Evolutionary conservation across 495 filamentous ascomycete genomes (phyloP).

Genomic region (Annulohypoxylon bovei): DNA sequence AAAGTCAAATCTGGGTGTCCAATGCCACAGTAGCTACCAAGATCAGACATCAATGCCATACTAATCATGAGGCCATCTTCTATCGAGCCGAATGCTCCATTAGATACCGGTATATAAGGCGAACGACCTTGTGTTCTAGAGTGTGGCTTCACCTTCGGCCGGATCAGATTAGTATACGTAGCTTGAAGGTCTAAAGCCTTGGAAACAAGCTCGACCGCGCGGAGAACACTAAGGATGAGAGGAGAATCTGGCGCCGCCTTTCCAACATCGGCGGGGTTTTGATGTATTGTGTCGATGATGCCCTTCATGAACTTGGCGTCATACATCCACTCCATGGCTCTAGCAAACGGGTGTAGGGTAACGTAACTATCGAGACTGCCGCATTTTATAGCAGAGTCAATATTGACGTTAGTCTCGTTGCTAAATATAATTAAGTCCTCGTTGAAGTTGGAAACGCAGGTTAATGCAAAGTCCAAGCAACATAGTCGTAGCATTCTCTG

Average conservation of each 20-base stretch:
- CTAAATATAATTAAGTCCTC: conserved; percentile 87
- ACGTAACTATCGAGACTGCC: conserved; percentile 79
- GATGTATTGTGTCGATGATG: conserved; percentile 78
- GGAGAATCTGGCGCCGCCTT: conserved; percentile 75
- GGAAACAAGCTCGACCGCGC: conserved; percentile 81
- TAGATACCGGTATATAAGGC: conserved; percentile 62
- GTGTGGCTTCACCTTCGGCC: conserved; percentile 70
- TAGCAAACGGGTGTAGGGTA: conserved; percentile 86
- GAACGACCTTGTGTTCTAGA: conserved; percentile 45
- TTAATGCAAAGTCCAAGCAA: conserved; percentile 80
- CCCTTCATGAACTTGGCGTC: conserved; percentile 86
- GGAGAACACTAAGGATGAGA: conserved; percentile 75
- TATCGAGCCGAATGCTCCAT: conserved; percentile 80
- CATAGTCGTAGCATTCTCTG: conserved; percentile 74
- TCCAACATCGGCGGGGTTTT: conserved; percentile 73
- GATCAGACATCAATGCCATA: conserved; percentile 74
- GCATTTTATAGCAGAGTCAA: conserved; percentile 76
- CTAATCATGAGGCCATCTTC: conserved; percentile 91
- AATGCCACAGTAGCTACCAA: conserved; percentile 85
- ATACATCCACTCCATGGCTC: conserved; percentile 97
- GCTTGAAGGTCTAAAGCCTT: conserved; percentile 84
- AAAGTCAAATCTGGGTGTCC: conserved; percentile 79
- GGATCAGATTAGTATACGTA: conserved; percentile 88
- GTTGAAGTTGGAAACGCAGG: conserved; percentile 85
- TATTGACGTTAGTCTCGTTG: conserved; percentile 73